These are phyloP conservation scores for Pyronema omphalodes DNA, from an alignment of 495 filamentous ascomycete genomes.

Conservation along the genomic window DNA sequence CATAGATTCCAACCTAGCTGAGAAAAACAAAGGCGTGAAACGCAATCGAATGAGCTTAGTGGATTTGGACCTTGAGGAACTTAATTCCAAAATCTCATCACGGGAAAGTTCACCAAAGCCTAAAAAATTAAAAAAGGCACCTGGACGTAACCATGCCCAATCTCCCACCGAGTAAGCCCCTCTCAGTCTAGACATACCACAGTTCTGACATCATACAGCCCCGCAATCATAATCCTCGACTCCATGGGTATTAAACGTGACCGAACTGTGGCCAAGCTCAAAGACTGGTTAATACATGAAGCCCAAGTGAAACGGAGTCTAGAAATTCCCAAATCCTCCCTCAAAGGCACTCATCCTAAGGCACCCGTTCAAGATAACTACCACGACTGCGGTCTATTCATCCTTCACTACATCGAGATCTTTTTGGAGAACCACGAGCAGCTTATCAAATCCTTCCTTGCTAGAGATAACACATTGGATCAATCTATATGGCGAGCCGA, in stretches of 20 bases:
- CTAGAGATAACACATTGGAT: slow-evolving; percentile 10
- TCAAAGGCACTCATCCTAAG: slow-evolving; percentile 18
- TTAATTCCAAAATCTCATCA: background rate
- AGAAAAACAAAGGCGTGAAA: background rate
- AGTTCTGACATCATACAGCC: slow-evolving; percentile 23
- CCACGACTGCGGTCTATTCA: slow-evolving; percentile 75
- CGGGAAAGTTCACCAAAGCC: background rate
- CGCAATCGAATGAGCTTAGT: background rate
- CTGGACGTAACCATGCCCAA: background rate
- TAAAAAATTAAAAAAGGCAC: background rate
- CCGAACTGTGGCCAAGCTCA: slow-evolving; percentile 43
- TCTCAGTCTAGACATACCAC: background rate
- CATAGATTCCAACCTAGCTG: background rate
- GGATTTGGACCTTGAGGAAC: background rate
- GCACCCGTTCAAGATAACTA: slow-evolving; percentile 60
- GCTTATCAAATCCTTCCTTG: slow-evolving; percentile 15
- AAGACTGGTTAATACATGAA: slow-evolving; percentile 60
- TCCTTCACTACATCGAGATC: slow-evolving; percentile 64
- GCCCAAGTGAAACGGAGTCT: slow-evolving; percentile 47
- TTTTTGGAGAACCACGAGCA: slow-evolving; percentile 33
- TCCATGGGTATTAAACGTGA: slow-evolving; percentile 50
- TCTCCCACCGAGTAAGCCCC: background rate
- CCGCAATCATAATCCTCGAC: slow-evolving; percentile 75
- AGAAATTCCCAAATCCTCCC: slow-evolving; percentile 42
- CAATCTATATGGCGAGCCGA: slow-evolving; percentile 17